Conservation (phyloP, 1,284 basidiomycete genomes). For the Ganoderma boninense region DNA sequence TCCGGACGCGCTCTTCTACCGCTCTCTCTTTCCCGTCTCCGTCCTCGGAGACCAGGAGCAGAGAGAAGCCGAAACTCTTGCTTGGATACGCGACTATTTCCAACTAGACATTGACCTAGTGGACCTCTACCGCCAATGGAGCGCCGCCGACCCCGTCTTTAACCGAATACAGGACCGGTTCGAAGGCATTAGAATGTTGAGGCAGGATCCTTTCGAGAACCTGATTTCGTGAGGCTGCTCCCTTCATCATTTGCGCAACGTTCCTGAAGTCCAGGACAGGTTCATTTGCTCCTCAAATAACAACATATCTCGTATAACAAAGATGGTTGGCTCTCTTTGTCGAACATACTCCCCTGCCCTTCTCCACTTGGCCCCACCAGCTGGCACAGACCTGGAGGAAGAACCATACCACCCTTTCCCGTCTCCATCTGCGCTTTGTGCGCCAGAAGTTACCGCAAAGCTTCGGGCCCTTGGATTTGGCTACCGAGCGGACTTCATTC, state of each 20-base stretch:
- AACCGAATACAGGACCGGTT: conserved; percentile 68
- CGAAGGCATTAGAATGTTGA: conserved; percentile 76
- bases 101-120: conserved; percentile 83
- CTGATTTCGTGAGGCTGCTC: conserved; percentile 79
- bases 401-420: conserved; percentile 88
- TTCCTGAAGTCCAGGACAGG: conserved; percentile 49
- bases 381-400: background rate
- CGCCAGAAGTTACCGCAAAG: conserved; percentile 64
- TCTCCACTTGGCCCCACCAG: conserved; percentile 56
- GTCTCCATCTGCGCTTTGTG: conserved; percentile 71
- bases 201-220: conserved; percentile 97
- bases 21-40: conserved; percentile 60
- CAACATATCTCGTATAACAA: conserved; percentile 92
- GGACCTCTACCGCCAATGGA: conserved; percentile 86
- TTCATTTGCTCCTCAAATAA: conserved; percentile 99
- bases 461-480: conserved; percentile 93
- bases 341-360: conserved; percentile 76
- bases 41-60: conserved; percentile 19
- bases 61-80: conserved; percentile 63
- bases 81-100: conserved; percentile 91
- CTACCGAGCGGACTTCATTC: conserved; percentile 93
- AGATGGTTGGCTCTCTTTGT: conserved; percentile 85
- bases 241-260: background rate
- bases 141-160: conserved; percentile 79
- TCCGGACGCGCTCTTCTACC: conserved; percentile 73